Percentiles rank a stretch among this genome's conserved stretches.
phyloP scores from a whole-genome alignment of 768 basidiomycete genomes.

The Trametes cingulata region DNA sequence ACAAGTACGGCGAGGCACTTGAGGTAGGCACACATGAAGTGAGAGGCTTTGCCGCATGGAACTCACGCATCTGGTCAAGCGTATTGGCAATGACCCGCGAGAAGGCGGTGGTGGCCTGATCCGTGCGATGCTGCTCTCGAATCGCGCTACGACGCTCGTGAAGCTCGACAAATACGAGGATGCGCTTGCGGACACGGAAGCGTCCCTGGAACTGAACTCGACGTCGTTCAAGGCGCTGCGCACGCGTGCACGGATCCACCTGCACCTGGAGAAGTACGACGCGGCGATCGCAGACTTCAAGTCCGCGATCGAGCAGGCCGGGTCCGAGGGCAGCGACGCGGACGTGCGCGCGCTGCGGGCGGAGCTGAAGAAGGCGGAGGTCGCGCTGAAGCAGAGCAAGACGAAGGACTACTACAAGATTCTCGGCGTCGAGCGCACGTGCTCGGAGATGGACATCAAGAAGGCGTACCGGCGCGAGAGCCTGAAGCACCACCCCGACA shows the following conservation, averaged over 20 bases:
- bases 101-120: conserved; percentile 82
- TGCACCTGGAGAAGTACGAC: conserved; percentile 76
- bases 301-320: conserved; percentile 72
- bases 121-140: conserved; percentile 76
- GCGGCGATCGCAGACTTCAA: conserved; percentile 74
- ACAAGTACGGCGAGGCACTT: conserved; percentile 70
- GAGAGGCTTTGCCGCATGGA: no score
- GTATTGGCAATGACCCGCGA: conserved; percentile 64
- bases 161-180: conserved; percentile 72
- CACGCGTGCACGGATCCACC: conserved; percentile 78
- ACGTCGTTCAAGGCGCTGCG: conserved; percentile 83
- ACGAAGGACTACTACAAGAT: conserved; percentile 91
- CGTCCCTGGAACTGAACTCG: conserved; percentile 61
- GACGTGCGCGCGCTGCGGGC: conserved; percentile 61
- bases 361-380: conserved; percentile 83
- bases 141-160: conserved; percentile 78
- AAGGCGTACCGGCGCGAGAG: conserved; percentile 90
- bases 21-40: conserved; percentile 45
- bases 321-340: conserved; percentile 58
- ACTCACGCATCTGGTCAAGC: conserved; percentile 38
- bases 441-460: conserved; percentile 74
- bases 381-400: conserved; percentile 81
- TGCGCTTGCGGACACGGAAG: conserved; percentile 70
- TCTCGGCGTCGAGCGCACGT: conserved; percentile 59
- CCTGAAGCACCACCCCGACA: conserved; percentile 84